Conservation (phyloP, 345 rosid genomes). For the Hibiscus mutabilis region DNA sequence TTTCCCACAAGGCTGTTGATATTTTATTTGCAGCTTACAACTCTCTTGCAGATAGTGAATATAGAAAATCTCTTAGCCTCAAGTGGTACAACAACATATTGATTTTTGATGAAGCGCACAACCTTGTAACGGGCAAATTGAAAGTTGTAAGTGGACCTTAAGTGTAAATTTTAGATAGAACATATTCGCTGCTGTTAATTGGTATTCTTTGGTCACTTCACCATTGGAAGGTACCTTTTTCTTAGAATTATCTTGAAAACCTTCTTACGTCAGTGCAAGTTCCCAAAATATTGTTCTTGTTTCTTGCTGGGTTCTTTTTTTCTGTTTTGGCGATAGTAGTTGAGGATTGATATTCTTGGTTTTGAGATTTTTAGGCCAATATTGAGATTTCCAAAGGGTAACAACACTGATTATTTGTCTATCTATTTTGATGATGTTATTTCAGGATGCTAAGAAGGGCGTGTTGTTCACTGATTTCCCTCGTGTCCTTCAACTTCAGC, state of each 20-base stretch:
- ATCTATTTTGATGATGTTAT: slow-evolving; percentile 67
- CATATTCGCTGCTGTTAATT: slow-evolving; percentile 5
- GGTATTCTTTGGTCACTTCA: neutral
- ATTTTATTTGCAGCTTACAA: slow-evolving; percentile 89
- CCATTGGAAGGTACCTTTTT: slow-evolving; percentile 49
- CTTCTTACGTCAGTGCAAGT: slow-evolving; percentile 4
- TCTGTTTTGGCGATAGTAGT: neutral
- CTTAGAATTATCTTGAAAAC: neutral
- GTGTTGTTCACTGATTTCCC: slow-evolving; percentile 89
- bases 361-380: slow-evolving; percentile 58
- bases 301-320: slow-evolving; percentile 36
- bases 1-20: slow-evolving; percentile 79
- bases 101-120: slow-evolving; percentile 99
- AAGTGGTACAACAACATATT: slow-evolving; percentile 62
- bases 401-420: slow-evolving; percentile 85
- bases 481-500: slow-evolving; percentile 95
- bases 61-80: slow-evolving; percentile 54
- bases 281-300: neutral
- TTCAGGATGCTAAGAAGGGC: slow-evolving; percentile 94
- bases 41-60: slow-evolving; percentile 73
- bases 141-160: neutral
- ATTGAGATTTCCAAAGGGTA: slow-evolving; percentile 80
- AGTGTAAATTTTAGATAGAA: neutral
- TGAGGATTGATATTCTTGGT: slow-evolving; percentile 8
- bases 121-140: slow-evolving; percentile 53